These are phyloP conservation scores for Aspergillus melleus DNA, from an alignment of 2,329 filamentous ascomycete species.

Conservation along the genomic window DNA sequence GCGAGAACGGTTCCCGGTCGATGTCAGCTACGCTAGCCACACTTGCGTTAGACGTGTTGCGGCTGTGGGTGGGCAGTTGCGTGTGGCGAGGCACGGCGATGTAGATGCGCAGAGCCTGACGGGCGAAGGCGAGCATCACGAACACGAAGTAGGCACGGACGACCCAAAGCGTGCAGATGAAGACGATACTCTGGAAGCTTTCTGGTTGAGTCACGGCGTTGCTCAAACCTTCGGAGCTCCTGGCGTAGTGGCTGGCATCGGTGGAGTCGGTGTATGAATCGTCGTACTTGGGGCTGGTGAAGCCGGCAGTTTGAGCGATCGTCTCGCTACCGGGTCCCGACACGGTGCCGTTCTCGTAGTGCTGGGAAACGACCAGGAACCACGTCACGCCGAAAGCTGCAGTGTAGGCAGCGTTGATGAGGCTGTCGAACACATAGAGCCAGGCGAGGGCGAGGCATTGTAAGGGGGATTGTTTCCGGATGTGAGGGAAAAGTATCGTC, in stretches of 20 bases:
- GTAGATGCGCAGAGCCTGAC: conserved; percentile 69
- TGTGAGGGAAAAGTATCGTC: conserved; percentile 72
- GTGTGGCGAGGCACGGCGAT: conserved; percentile 43
- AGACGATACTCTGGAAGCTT: conserved; percentile 72
- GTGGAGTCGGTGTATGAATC: conserved; percentile 61
- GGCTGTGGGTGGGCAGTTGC: conserved; percentile 42
- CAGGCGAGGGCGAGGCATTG: conserved; percentile 80
- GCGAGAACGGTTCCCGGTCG: conserved; percentile 68
- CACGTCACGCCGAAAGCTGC: conserved; percentile 78
- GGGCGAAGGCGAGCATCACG: conserved; percentile 79
- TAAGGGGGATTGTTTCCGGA: conserved; percentile 74
- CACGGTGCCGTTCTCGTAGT: conserved; percentile 49
- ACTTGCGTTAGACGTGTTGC: conserved; percentile 47
- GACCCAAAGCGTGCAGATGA: conserved; percentile 72
- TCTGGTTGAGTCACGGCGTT: conserved; percentile 66
- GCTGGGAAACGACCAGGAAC: conserved; percentile 72
- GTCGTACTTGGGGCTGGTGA: conserved; percentile 64
- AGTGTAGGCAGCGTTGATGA: conserved; percentile 81
- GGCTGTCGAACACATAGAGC: conserved; percentile 79
- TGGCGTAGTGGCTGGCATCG: conserved; percentile 43
- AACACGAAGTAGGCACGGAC: conserved; percentile 81
- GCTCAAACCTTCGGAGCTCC: conserved; percentile 52
- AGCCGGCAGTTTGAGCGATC: conserved; percentile 64
- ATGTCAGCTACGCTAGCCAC: conserved; percentile 48
- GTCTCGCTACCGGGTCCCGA: conserved; percentile 54